Evolutionary conservation across 495 filamentous ascomycete species (phyloP), one percentile per base, ranked within the genome.

Genomic region (Penicillium arizonense): DNA sequence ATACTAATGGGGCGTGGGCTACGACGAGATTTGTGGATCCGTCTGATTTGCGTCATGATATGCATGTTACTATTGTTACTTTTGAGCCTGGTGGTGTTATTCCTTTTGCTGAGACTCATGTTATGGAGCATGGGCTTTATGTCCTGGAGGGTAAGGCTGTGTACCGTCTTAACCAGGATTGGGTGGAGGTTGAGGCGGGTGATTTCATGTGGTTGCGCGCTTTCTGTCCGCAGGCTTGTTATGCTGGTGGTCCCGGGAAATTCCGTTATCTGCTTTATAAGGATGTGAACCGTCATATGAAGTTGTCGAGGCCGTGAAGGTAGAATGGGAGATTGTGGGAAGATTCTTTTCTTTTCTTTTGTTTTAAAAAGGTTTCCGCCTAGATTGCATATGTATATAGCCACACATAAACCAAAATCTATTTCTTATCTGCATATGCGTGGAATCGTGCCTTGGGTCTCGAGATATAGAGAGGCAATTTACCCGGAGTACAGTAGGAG

Each of bases 181-280:
- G 63, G 61, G 63, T 67, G 11, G 63, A 67, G 53, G 61, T 67
- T 24, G 63, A 67, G 39, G 63, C 63, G 0, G 63, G 63, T 44
- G 63, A 67, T 41, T 67, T 67, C 51, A 67, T 67, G 63, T 67
- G 63, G 63, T 35, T 67, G 57, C 63, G 63, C 2, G 63, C 63
- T 33, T 67, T 67, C 53, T 67, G 63, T 34, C 63, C 63, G 10
- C 63, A 67, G 53, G 63, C 63, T 34, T 67, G 63, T 40, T 67
- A 67, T 26, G 63, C 63, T 2, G 63, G 63, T 64, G 63, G 63
- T 24, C 63, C 63, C 45, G 63, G 63, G n/a, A 61, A 55, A 24
- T 67, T 67, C 61, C 61, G 63, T 11, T 67, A 67, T 50, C 51
- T 67, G 46, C 58, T 67, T 10, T 67, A 67, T 34, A 67, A 67